Percentiles rank a stretch among this genome's conserved stretches.
Conservation (phyloP, 352 stramenopile genomes). For the Phytopythium boreale region DNA sequence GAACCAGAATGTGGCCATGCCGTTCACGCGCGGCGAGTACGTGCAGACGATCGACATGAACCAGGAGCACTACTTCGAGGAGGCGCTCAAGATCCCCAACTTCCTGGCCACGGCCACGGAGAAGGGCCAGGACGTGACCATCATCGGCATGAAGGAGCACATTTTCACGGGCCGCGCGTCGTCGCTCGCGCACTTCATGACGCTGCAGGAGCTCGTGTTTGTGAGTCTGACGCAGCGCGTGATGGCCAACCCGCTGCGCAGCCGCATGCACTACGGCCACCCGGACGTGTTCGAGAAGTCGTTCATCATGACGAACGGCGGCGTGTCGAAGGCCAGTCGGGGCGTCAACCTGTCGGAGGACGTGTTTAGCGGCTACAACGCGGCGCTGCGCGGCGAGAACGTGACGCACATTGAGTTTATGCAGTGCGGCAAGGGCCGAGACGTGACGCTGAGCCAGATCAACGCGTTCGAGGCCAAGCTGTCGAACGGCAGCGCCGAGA, state of each 20-base stretch:
- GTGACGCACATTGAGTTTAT: constrained; percentile 87
- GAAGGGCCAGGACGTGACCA: constrained; percentile 64
- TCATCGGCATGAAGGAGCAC: constrained; percentile 89
- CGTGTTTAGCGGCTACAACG: constrained; percentile 88
- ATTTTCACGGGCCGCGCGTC: constrained; percentile 87
- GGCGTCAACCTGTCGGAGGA: constrained; percentile 90
- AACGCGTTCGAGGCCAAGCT: constrained; percentile 88
- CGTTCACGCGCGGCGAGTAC: constrained; percentile 85
- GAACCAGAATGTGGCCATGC: constrained; percentile 86
- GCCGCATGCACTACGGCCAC: constrained; percentile 87
- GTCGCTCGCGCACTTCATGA: constrained; percentile 86
- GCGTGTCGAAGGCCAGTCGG: constrained; percentile 83
- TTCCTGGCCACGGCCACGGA: constrained; percentile 75
- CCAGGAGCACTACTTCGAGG: constrained; percentile 89
- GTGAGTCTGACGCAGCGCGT: constrained; percentile 86
- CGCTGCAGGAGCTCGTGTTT: constrained; percentile 85
- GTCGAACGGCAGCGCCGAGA: constrained; percentile 77
- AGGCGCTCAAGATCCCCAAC: constrained; percentile 88
- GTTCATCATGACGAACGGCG: constrained; percentile 83
- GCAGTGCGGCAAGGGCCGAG: constrained; percentile 85
- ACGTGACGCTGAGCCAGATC: constrained; percentile 87
- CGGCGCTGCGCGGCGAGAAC: constrained; percentile 65
- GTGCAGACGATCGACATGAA: constrained; percentile 92
- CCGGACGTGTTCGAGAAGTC: constrained; percentile 88
- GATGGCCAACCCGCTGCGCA: constrained; percentile 68